phyloP scores from a whole-genome alignment of 2,329 filamentous ascomycete species.

The Arthroderma sp. region DNA sequence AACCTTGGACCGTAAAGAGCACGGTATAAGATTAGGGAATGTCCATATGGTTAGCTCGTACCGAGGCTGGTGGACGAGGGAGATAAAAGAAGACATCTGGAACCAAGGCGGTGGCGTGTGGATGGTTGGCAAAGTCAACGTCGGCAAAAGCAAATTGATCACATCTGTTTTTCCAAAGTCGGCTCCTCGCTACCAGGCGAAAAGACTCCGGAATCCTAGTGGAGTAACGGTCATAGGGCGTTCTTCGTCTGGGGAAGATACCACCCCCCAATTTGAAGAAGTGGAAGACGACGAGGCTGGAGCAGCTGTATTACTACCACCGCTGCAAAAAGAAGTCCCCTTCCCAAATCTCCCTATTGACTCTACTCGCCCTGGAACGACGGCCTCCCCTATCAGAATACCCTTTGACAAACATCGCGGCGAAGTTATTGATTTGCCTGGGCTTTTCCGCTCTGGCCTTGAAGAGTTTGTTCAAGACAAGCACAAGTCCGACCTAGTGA shows the following conservation, averaged over 20 bases:
- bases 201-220: not conserved
- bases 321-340: constrained; percentile 56
- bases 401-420: constrained; percentile 68
- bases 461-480: constrained; percentile 58
- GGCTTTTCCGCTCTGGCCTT: constrained; percentile 62
- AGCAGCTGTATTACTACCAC: constrained; percentile 46
- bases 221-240: constrained; percentile 2
- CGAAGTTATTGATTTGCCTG: constrained; percentile 86
- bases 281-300: constrained; percentile 13
- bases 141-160: constrained; percentile 89
- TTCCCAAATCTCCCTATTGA: constrained; percentile 80
- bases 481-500: constrained; percentile 57
- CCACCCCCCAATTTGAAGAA: not conserved
- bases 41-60: constrained; percentile 76
- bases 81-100: constrained; percentile 77
- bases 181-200: constrained; percentile 23
- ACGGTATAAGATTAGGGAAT: constrained; percentile 72
- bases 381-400: constrained; percentile 84
- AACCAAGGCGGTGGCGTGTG: constrained; percentile 73
- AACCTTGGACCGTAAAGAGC: constrained; percentile 55
- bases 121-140: constrained; percentile 97
- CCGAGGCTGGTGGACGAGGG: constrained; percentile 78
- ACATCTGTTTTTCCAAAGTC: constrained; percentile 74
- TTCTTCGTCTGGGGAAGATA: not conserved
- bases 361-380: constrained; percentile 80